These are phyloP conservation scores for Gyromitra esculenta DNA, from an alignment of 2,329 filamentous ascomycete genomes.

Conservation along the genomic window DNA sequence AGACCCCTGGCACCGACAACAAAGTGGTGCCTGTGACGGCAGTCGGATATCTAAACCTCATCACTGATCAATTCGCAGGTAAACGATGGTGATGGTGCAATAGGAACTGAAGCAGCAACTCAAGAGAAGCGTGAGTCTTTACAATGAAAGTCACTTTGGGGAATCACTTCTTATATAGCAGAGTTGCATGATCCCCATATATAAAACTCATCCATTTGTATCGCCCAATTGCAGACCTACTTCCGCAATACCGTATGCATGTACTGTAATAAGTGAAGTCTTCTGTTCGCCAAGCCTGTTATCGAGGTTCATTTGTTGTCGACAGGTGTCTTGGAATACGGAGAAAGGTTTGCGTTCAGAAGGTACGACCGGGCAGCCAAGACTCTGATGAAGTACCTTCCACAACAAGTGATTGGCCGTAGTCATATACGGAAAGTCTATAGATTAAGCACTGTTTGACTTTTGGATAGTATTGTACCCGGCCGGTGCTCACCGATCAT, in stretches of 20 bases:
- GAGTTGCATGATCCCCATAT: neutral
- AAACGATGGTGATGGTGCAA: neutral
- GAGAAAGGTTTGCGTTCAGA: constrained; percentile 26
- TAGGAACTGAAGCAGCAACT: neutral
- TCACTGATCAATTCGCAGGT: constrained; percentile 2
- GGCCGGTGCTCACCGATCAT: constrained; percentile 1
- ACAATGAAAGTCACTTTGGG: neutral
- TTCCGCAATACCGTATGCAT: neutral
- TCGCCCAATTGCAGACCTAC: neutral
- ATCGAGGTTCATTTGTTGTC: constrained; percentile 3
- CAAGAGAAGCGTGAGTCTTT: neutral
- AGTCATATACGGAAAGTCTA: constrained; percentile 19
- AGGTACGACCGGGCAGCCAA: constrained; percentile 18
- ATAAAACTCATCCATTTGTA: neutral
- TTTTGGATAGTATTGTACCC: neutral
- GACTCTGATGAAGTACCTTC: constrained; percentile 11
- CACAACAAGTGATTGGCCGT: constrained; percentile 1
- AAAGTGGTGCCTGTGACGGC: constrained; percentile 29
- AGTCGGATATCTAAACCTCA: constrained; percentile 45
- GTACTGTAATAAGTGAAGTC: constrained; percentile 4
- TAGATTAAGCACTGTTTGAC: neutral
- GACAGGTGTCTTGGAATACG: constrained; percentile 7
- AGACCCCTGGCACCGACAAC: constrained; percentile 18
- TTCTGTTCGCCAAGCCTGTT: constrained; percentile 15
- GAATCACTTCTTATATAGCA: constrained; percentile 14